Conservation (phyloP, 345 rosid species). For the Sisymbrium irio region DNA sequence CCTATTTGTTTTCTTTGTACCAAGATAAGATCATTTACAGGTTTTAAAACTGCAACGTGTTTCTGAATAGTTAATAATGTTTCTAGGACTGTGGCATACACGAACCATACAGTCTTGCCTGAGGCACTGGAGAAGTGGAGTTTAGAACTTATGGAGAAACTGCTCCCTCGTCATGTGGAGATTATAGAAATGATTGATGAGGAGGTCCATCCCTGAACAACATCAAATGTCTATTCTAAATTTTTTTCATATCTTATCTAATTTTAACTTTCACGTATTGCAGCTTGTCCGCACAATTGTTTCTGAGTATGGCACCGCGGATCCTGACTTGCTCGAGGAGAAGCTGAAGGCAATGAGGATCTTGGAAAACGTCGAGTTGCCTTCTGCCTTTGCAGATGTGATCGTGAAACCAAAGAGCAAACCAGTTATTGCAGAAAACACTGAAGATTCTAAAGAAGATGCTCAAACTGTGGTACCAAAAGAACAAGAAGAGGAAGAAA, state of each 20-base stretch:
- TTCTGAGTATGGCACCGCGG: slow-evolving; percentile 54
- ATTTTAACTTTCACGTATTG: slow-evolving; percentile 18
- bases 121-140: slow-evolving; percentile 94
- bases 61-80: background rate
- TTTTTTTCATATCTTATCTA: background rate
- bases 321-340: slow-evolving; percentile 48
- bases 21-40: background rate
- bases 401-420: slow-evolving; percentile 49
- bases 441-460: slow-evolving; percentile 35
- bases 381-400: slow-evolving; percentile 58
- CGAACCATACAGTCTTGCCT: slow-evolving; percentile 83
- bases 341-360: slow-evolving; percentile 77
- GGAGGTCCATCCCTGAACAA: slow-evolving; percentile 48
- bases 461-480: slow-evolving; percentile 20
- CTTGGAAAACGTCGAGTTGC: slow-evolving; percentile 73
- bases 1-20: background rate
- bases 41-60: background rate
- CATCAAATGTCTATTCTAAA: slow-evolving; percentile 13
- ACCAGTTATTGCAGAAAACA: slow-evolving; percentile 29
- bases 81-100: slow-evolving; percentile 74
- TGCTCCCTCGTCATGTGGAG: slow-evolving; percentile 77
- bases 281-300: slow-evolving; percentile 65
- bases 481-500: slow-evolving; percentile 35
- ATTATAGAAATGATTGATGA: slow-evolving; percentile 81
- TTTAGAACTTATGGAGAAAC: slow-evolving; percentile 69